Base-by-base conservation (phyloP, 495 filamentous ascomycete species). In the Bryoglossum gracile region DNA sequence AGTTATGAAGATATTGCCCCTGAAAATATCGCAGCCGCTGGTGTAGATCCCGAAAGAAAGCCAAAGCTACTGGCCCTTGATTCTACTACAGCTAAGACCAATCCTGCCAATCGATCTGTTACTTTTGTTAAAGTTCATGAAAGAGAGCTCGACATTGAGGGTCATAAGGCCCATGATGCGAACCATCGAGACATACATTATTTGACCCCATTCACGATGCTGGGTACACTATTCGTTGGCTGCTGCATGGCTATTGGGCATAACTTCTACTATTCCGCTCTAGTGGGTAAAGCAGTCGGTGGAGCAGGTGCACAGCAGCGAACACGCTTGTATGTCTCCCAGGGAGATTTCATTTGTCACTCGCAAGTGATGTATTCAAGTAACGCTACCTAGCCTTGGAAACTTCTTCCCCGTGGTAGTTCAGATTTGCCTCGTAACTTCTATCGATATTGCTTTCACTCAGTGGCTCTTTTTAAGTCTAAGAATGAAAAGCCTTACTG, bases 401-500 rank as follows among this genome's bases (percentile, higher is more conserved):
- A 56, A 44, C 34, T 34, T 48, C 36, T 48, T 55, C 11, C 43
- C 54, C 2, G 48, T 25, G 4, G 22, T 50, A 3, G 28, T 40
- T 9, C 54, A 57, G 32, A 19, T 49, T 10, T 9, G 32, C 14
- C 36, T 57, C n/a, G 46, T 40, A 1, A 30, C 30, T 10, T 45
- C 43, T 3, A 37, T 54, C 14, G 38, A 36, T 10, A 22, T 57
- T 11, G 50, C 50, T 11, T 57, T 43, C 32, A 57, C 44, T 18
- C 54, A 57, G 24, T 57, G 44, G 45, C 37, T 57, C 5, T 57
- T 34, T 22, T 33, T 34, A 19, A 48, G 43, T 30, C 30, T 57
- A 18, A 50, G 24, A 14, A 38, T 10, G 11, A 49, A 18, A 23
- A 33, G 32, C 13, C 22, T 53, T 24, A 38, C 54, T 9, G 45